Base-by-base conservation (phyloP, 768 basidiomycete species). In the Calocera cornea region DNA sequence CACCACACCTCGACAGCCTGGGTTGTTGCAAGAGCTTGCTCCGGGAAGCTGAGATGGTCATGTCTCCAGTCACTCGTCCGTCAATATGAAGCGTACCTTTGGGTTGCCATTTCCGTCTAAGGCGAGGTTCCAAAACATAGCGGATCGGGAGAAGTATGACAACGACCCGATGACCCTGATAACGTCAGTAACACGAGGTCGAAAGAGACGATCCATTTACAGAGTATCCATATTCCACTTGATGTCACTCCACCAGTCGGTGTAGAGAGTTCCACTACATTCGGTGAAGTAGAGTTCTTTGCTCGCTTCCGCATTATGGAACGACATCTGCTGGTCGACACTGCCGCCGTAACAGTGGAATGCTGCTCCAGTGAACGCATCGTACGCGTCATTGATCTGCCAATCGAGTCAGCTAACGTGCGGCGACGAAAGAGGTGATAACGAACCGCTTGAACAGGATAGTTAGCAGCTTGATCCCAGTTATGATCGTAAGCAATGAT, bases 91-190 rank as follows among this genome's bases (percentile, higher is more conserved):
- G 19, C 31, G 10, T 27, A 60, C 54, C 54, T 82, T 82, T 1
- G 89, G 88, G n/a, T 82, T 75, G 0, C 89, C 87, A 38, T 75
- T 81, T 0, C 82, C 78, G 44, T 89, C 84, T 10, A 87, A 79
- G 0, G 86, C 89, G 47, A 89, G 75, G 71, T 88, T 88, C 88
- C 89, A 91, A 85, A 89, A 87, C 24, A 90, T 76, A 0, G 79
- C 87, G 40, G 83, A 68, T n/a, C 72, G 71, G 7, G 70, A 49
- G 64, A 69, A 71, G 47, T 73, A 68, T n/a, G 68, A 60, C 19
- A 67, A 47, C 12, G 70, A 60, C 5, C 72, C 72, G 24, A 73
- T 70, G 34, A 70, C 68, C 66, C 70, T 71, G 40, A 66, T 47
- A 40, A 16, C 49, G 49, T 27, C 22, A 12, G 29, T 40, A 22